A percentile compares a stretch with the other conserved stretches of the same genome.
These are phyloP conservation scores for Theobroma grandiflorum DNA, from an alignment of 441 rosid genomes.

Conservation along the genomic window DNA sequence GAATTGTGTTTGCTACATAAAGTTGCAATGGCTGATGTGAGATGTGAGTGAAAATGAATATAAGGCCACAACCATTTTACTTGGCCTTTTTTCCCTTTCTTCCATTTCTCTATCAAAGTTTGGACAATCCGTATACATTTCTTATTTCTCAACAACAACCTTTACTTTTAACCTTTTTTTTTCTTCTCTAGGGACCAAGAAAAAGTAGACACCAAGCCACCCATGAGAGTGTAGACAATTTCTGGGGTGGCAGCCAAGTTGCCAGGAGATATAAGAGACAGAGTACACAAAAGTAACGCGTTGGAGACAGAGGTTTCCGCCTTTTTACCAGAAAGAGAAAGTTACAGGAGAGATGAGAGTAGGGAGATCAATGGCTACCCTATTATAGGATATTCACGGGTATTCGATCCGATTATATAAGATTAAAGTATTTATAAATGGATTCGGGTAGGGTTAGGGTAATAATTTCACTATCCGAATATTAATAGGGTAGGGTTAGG, in stretches of 20 bases:
- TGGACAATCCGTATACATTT: background rate
- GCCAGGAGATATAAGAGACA: constrained; percentile 23
- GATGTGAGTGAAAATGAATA: background rate
- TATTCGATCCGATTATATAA: too few species aligned
- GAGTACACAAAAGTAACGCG: background rate
- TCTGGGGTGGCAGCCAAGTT: background rate
- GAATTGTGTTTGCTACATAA: background rate
- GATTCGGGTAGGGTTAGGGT: too few species aligned
- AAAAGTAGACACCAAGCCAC: background rate
- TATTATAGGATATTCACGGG: too few species aligned
- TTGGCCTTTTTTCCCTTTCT: too few species aligned
- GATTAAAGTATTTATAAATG: too few species aligned
- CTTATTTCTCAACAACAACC: background rate
- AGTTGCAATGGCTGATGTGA: background rate
- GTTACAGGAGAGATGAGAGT: background rate
- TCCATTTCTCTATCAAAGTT: background rate
- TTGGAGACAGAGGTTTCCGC: background rate
- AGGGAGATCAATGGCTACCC: too few species aligned
- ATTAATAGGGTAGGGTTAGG: too few species aligned
- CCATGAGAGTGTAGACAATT: background rate
- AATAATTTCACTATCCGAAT: too few species aligned
- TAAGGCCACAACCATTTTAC: background rate
- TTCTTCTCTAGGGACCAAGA: background rate
- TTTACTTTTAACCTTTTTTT: background rate
- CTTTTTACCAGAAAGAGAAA: constrained; percentile 13